Evolutionary conservation across 2,329 filamentous ascomycete genomes (phyloP), one percentile per base, ranked within the genome.

Genomic region (Epichloe elymi): DNA sequence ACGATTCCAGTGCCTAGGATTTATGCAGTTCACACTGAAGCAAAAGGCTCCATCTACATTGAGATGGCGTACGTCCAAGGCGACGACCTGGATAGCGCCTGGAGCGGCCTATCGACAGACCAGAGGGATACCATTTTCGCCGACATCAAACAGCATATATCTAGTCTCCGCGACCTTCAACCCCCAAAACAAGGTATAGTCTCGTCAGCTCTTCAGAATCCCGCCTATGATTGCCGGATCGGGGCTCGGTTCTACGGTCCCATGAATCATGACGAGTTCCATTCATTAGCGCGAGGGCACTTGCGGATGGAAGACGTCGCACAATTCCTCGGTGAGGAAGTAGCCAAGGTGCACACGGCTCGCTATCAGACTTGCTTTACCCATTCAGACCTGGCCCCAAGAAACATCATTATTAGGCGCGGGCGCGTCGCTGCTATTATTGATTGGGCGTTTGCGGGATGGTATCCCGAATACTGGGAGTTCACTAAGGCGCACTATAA

Each of bases 401-500:
- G 58, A 37, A 64, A 65, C 44, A 62, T 64, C 19, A 60, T 65
- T 3, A 58, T 65, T 5, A 53, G 52, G 5, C 30, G 50, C 7
- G 59, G 59, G 10, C 60, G 56, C 17, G 53, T 65, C 5, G 57
- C 52, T 43, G 61, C 59, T 4, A 58, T 64, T n/a, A 57, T 66
- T 40, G 62, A 65, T 47, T 65, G 61, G 61, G 63, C 38, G 4
- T 62, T 61, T 55, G 53, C 67, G 3, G 67, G 67, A 50, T 66
- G 63, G 60, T 65, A 64, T 52, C 63, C 62, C 1, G 62, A 65
- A 48, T 64, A 64, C 52, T 65, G 60, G 63, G 62, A 64, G 51
- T 56, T 51, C 33, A 53, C 46, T 5, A 64, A 59, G 56, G 58
- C 58, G 43, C 57, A 63, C 53, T 64, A 59, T 36, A 54, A 56